Base-by-base conservation (phyloP, 192 early-diverging fungal species). In the Pilobolus umbonatus region DNA sequence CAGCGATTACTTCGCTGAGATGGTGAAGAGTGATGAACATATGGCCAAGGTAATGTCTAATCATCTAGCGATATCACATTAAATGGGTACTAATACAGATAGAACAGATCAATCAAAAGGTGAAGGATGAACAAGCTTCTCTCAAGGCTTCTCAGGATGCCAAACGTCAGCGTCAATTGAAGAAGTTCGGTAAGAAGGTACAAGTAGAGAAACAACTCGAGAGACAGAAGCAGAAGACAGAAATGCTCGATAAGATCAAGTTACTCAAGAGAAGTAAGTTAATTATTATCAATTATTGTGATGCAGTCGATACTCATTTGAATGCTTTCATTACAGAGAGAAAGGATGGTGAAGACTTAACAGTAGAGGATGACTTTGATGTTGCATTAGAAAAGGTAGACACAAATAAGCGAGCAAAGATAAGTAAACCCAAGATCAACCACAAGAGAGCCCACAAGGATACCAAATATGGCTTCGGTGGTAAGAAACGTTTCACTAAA, bases 101-200 rank as follows among this genome's bases (percentile, higher is more conserved):
- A n/a, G n/a, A n/a, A 45, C 50, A 79, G 71, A 85, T 98, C 42
- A 84, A 91, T 65, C 87, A 96, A 69, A 77, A 76, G 60, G 78
- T 98, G 60, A 72, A 96, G 56, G 85, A 95, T 60, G 90, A 98
- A 67, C 75, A 80, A 36, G 85, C 88, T 57, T 67, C 71, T 26
- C 86, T 95, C 55, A 82, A 92, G 70, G 87, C 83, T 22, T 75
- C 88, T 31, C 93, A 95, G 61, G 81, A 92, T 26, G 90, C 90
- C 34, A 83, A 85, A 50, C 88, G 88, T 62, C 88, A 91, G 73
- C 83, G 96, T 48, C 89, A 94, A 43, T 75, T 88, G 54, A 94
- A 95, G 76, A 97, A 96, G 85, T 98, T 92, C 69, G 94, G 95
- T 59, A 96, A 96, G 74, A 90, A 95, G 80, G 92, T 98, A 8